These are phyloP conservation scores for Suhomyces pyralidae DNA, from an alignment of 805 yeast genomes.

Conservation along the genomic window DNA sequence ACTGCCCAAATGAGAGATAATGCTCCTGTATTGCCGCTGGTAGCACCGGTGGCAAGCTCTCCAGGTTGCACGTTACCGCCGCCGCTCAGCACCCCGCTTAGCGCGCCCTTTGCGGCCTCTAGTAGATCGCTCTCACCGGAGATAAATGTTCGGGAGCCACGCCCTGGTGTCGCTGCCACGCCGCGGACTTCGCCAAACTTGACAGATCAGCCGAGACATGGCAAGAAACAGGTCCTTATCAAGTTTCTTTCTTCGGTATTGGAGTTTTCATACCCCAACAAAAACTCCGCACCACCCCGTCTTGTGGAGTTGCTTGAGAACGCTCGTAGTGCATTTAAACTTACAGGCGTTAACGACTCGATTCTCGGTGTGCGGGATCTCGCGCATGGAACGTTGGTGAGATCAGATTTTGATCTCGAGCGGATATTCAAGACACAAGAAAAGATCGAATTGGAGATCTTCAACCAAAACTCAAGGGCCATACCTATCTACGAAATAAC, in stretches of 20 bases:
- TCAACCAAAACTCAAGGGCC: slow-evolving; percentile 31
- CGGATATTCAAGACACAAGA: slow-evolving; percentile 31
- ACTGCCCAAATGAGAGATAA: slow-evolving; percentile 18
- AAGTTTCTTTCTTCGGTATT: slow-evolving; percentile 54
- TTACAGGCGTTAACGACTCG: slow-evolving; percentile 7
- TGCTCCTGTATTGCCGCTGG: background rate
- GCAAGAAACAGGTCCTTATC: slow-evolving; percentile 36
- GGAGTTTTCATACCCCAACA: slow-evolving; percentile 61
- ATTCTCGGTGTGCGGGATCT: slow-evolving; percentile 27
- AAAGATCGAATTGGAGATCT: slow-evolving; percentile 35
- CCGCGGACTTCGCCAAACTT: background rate
- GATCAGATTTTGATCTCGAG: slow-evolving; percentile 37
- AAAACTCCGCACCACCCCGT: slow-evolving; percentile 77
- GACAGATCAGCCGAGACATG: background rate
- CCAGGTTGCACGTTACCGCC: background rate
- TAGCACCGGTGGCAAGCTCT: background rate
- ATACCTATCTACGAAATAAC: slow-evolving; percentile 38
- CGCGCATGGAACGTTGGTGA: slow-evolving; percentile 23
- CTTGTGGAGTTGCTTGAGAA: slow-evolving; percentile 73
- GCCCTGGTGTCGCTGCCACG: background rate
- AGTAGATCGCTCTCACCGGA: slow-evolving; percentile 4
- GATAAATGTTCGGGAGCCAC: background rate
- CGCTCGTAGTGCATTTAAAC: slow-evolving; percentile 65
- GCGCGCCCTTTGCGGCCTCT: background rate
- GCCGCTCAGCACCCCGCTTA: background rate